phyloP scores from a whole-genome alignment of 495 filamentous ascomycete species.

The Penicillium macrosclerotiorum region DNA sequence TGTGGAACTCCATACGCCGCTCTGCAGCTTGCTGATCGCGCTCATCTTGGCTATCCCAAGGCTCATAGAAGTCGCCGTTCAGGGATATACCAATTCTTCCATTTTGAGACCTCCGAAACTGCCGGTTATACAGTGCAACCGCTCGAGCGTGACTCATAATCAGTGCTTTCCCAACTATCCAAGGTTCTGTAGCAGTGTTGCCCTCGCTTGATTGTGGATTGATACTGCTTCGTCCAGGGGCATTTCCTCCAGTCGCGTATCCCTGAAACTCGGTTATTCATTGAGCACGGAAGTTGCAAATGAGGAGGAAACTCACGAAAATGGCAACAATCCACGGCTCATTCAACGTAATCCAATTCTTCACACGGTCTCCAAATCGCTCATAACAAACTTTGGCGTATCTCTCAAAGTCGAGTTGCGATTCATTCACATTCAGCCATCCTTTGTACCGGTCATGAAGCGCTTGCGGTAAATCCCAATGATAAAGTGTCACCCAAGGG shows the following conservation, averaged over 20 bases:
- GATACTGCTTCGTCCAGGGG: conserved; percentile 15
- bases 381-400: conserved; percentile 42
- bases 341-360: conserved; percentile 51
- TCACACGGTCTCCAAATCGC: conserved; percentile 38
- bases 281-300: background rate
- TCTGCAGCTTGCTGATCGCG: conserved; percentile 36
- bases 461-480: conserved; percentile 46
- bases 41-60: conserved; percentile 34
- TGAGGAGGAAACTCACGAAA: conserved; percentile 15
- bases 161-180: conserved; percentile 39
- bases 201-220: conserved; percentile 26
- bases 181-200: conserved; percentile 35
- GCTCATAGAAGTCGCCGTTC: conserved; percentile 53
- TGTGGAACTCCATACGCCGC: conserved; percentile 45
- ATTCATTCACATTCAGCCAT: conserved; percentile 38
- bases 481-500: conserved; percentile 45
- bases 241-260: conserved; percentile 16
- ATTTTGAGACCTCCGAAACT: conserved; percentile 30
- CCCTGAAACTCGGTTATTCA: background rate
- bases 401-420: conserved; percentile 38
- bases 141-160: conserved; percentile 39
- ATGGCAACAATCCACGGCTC: conserved; percentile 46
- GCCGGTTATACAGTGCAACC: conserved; percentile 34
- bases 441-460: conserved; percentile 44
- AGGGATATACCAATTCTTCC: conserved; percentile 21